Conservation (phyloP, 495 filamentous ascomycete species). For the Terfezia claveryi region DNA sequence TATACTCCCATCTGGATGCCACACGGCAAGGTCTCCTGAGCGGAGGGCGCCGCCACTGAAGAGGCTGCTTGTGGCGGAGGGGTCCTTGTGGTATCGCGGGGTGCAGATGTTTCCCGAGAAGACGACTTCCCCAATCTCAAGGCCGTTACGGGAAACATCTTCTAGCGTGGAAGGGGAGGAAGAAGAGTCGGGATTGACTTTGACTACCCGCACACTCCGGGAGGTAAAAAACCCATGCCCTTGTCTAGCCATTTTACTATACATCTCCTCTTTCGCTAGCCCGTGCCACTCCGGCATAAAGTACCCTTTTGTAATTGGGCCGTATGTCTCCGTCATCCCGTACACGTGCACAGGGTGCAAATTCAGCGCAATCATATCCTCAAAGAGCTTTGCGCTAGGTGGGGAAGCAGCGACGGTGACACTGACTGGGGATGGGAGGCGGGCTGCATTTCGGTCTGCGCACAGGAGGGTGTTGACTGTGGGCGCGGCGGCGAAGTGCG, state of each 20-base stretch:
- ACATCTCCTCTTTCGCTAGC: constrained; percentile 49
- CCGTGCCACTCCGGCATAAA: constrained; percentile 59
- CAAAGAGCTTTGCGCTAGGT: constrained; percentile 69
- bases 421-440: constrained; percentile 44
- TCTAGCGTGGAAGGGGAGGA: constrained; percentile 29
- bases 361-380: constrained; percentile 74
- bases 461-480: constrained; percentile 92
- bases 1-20: constrained; percentile 68
- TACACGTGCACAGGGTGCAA: constrained; percentile 86
- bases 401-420: constrained; percentile 89
- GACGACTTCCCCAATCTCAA: constrained; percentile 84
- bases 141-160: constrained; percentile 60
- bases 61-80: constrained; percentile 64
- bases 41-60: constrained; percentile 75
- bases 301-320: constrained; percentile 88
- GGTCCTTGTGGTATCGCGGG: constrained; percentile 79
- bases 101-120: constrained; percentile 83
- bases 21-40: constrained; percentile 79
- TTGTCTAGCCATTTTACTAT: constrained; percentile 70
- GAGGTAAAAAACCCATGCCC: constrained; percentile 74
- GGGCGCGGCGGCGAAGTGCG: constrained; percentile 88
- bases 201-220: constrained; percentile 62
- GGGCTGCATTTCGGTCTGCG: constrained; percentile 44
- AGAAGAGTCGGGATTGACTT: constrained; percentile 41
- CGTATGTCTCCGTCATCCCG: constrained; percentile 86